Conservation (phyloP, 31 red algal species). For the Pterothamnion heteromorphum region DNA sequence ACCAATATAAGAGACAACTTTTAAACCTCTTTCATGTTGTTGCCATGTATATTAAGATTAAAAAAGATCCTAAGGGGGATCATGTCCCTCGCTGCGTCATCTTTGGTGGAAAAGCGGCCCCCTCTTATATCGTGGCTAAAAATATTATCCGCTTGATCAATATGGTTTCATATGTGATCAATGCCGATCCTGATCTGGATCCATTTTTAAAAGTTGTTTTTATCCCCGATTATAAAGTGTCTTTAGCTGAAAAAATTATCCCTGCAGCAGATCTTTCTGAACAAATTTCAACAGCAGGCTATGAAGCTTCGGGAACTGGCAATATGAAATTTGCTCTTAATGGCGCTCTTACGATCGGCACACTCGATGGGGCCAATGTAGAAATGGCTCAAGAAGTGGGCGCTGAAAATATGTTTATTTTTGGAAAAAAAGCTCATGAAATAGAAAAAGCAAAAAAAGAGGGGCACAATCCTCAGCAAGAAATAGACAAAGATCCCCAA, state of each 20-base stretch:
- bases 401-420: constrained; percentile 95
- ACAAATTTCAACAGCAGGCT: constrained; percentile 98
- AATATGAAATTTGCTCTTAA: constrained; percentile 99
- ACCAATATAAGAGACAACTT: constrained; percentile 99
- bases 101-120: constrained; percentile 97
- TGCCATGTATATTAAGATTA: constrained; percentile 85
- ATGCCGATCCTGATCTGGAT: constrained; percentile 77
- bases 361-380: constrained; percentile 99
- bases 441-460: constrained; percentile 73
- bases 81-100: neutral
- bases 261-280: constrained; percentile 94
- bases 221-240: constrained; percentile 94
- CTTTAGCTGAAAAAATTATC: constrained; percentile 86
- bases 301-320: constrained; percentile 96
- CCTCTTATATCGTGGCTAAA: constrained; percentile 89
- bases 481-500: constrained; percentile 67
- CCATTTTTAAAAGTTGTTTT: constrained; percentile 91
- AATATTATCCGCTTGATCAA: constrained; percentile 98
- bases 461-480: constrained; percentile 70
- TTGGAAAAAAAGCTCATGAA: constrained; percentile 81
- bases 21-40: constrained; percentile 97
- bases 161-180: constrained; percentile 84
- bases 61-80: constrained; percentile 32
- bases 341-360: constrained; percentile 94
- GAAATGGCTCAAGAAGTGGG: constrained; percentile 96